A percentile compares a stretch with the other conserved stretches of the same genome.
phyloP scores from a whole-genome alignment of 495 filamentous ascomycete genomes.

The Filosporella fistucella region DNA sequence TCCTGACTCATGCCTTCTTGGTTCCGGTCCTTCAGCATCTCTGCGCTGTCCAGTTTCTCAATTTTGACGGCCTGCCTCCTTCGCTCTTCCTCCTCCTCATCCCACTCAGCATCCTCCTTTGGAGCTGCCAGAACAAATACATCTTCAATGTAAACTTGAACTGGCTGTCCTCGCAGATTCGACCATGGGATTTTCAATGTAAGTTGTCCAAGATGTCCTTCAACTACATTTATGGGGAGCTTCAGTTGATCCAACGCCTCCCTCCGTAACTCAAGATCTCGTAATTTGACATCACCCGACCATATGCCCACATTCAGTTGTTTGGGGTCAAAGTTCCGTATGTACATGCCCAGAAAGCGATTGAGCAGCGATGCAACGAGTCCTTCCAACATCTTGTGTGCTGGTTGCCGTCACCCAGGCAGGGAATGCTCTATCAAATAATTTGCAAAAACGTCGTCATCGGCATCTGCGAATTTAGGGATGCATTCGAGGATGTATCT shows the following conservation, averaged over 20 bases:
- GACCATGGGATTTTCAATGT: constrained; percentile 95
- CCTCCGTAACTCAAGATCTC: constrained; percentile 82
- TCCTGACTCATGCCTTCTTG: constrained; percentile 91
- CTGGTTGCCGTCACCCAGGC: constrained; percentile 50
- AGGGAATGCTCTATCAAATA: constrained; percentile 29
- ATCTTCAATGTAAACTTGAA: constrained; percentile 93
- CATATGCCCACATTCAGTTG: constrained; percentile 98
- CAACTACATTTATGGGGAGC: constrained; percentile 91
- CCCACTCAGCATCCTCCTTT: constrained; percentile 88
- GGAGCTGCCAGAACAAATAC: constrained; percentile 92
- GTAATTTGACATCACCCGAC: constrained; percentile 93
- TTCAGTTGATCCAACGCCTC: constrained; percentile 96
- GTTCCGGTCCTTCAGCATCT: constrained; percentile 84
- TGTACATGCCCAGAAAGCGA: constrained; percentile 98
- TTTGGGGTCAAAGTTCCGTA: constrained; percentile 95
- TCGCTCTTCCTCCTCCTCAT: constrained; percentile 84
- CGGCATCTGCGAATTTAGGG: neutral
- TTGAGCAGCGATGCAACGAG: constrained; percentile 87
- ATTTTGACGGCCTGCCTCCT: constrained; percentile 85
- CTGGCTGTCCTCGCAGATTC: constrained; percentile 87
- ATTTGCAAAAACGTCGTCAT: constrained; percentile 17
- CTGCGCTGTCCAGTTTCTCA: constrained; percentile 94
- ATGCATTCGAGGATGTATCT: too few relatives aligned
- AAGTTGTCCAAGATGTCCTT: constrained; percentile 87
- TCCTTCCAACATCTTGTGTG: constrained; percentile 55